Evolutionary conservation across 441 rosid genomes (phyloP), one percentile per base, ranked within the genome.

Genomic region (Flueggea neowawraea): DNA sequence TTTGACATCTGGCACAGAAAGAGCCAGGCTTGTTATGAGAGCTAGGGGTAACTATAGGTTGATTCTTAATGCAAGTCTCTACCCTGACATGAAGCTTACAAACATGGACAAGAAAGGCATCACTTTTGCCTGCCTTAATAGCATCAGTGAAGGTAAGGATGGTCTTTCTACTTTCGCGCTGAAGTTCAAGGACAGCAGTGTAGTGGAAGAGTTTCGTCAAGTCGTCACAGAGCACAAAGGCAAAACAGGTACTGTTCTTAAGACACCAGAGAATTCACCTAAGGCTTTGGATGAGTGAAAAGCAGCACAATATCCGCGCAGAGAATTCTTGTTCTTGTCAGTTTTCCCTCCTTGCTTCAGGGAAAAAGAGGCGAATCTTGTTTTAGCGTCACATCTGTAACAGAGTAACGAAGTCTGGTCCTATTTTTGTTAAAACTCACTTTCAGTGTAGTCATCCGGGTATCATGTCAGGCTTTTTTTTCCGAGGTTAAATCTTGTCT

Each of bases 201-300:
- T 85, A 0, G 81, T 87, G 48, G 90, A 87, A 66, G 87, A 80
- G 72, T 94, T 94, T 58, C 71, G 80, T 15, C 83, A 64, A 28
- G 84, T 83, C 55, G 80, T 94, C 3, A 28, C 32, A 10, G 78
- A 78, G 17, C 86, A 93, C 67, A 85, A 85, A 75, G 82, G 73
- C 53, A 80, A 77, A 61, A 22, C 80, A 8, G 45, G 68, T 22
- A 60, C 70, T 54, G 64, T 63, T 67, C 66, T 87, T 67, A 93
- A 84, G 85, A 88, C 97, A 31, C 95, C 93, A 0, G 97, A 94
- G 77, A 90, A 85, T 73, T 87, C 91, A 4, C 96, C 96, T 0
- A 64, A 81, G 66, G 89, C 85, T 57, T 67, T 76, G 8, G 84
- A 84, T 32, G 88, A 72, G 64, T 86, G 69, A 61, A 52, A 52